These are phyloP conservation scores for Suillus decipiens DNA, from an alignment of 768 basidiomycete genomes.

Conservation along the genomic window DNA sequence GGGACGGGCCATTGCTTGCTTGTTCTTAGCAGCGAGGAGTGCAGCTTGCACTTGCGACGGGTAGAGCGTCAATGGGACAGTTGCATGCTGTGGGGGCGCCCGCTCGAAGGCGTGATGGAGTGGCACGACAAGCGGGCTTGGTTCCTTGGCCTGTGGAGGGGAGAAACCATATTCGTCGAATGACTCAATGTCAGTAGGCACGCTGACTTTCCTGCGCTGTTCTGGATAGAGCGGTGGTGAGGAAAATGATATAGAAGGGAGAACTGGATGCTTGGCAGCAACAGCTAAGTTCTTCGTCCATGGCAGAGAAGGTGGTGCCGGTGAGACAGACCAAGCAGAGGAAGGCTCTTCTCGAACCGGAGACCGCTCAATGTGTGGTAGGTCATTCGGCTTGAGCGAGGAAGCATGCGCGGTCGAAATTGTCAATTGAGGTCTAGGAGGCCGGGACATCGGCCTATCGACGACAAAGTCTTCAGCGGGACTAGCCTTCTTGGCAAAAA, in stretches of 20 bases:
- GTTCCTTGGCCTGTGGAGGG: constrained; percentile 22
- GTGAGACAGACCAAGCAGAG: constrained; percentile 35
- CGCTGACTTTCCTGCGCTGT: constrained; percentile 34
- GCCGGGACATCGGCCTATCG: constrained; percentile 16
- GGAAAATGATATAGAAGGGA: constrained; percentile 37
- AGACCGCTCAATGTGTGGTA: constrained; percentile 33
- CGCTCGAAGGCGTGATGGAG: constrained; percentile 44
- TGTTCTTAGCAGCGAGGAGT: background rate
- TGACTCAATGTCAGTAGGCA: constrained; percentile 38
- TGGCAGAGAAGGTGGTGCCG: constrained; percentile 27
- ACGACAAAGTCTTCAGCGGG: constrained; percentile 22
- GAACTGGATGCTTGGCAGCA: constrained; percentile 30
- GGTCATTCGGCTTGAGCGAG: constrained; percentile 22
- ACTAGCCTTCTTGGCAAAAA: constrained; percentile 29
- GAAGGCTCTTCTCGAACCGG: constrained; percentile 27
- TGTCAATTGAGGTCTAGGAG: constrained; percentile 38
- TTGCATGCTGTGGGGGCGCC: constrained; percentile 15
- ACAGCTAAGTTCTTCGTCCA: constrained; percentile 23
- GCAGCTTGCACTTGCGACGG: constrained; percentile 22
- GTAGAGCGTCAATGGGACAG: constrained; percentile 19
- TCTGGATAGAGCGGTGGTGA: constrained; percentile 35
- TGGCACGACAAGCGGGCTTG: constrained; percentile 38
- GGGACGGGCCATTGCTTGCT: background rate
- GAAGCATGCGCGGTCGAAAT: constrained; percentile 47
- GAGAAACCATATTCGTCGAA: constrained; percentile 28